Evolutionary conservation across 2,329 filamentous ascomycete species (phyloP), one percentile per base, ranked within the genome.

Genomic region (Daldinia sp.): DNA sequence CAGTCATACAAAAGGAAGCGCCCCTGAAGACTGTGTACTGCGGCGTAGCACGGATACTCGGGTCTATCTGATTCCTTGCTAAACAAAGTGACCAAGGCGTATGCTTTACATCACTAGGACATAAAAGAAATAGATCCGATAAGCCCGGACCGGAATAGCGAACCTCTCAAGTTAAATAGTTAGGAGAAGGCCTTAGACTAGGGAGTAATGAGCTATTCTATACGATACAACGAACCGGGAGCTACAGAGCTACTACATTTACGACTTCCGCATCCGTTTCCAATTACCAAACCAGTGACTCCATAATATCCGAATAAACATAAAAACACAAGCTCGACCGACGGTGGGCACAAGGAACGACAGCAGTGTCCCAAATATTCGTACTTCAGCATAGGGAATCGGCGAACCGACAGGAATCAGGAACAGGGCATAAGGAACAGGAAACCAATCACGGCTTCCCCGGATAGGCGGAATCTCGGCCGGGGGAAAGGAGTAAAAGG

Each of bases 301-400:
- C 41, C 35, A 32, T 21, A 50, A 56, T 25, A 19, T 34, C 39
- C 32, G n/a, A 48, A 47, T 19, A 34, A 30, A 29, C 54, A 43
- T 30, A 17, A 43, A 39, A 23, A 47, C 50, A 63, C 27, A 63
- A n/a, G n/a, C 25, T 34, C 56, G 39, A 60, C 56, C 47, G 48
- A 55, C 50, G 43, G 57, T 41, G 50, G n/a, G 30, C 41, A 15
- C 25, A 39, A 51, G 27, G 13, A 47, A 45, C 15, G 4, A 54
- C 45, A 29, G 52, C 34, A 49, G 53, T 43, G 39, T 11, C 37
- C 54, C 32, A 27, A n/a, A 58, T 39, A 63, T 48, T 47, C 21
- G 54, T 32, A 60, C 51, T 49, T 43, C 49, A 29, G 25, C 19
- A 57, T 30, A 60, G 37, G 57, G 17, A 49, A 60, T 11, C 4